These are phyloP conservation scores for Pichia californica DNA, from an alignment of 805 yeast species.

Conservation along the genomic window DNA sequence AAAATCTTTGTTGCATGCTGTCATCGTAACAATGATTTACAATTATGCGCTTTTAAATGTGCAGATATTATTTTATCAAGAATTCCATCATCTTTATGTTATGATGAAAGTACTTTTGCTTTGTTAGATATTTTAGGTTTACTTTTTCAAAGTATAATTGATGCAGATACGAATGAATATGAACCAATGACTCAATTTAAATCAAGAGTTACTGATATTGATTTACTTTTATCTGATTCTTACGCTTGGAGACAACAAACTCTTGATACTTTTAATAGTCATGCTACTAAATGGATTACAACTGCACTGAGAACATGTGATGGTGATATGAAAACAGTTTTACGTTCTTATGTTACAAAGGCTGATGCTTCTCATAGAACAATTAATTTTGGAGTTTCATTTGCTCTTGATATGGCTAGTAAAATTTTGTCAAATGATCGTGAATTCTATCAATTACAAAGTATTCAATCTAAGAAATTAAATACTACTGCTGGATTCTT, in stretches of 20 bases:
- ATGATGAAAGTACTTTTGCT: slow-evolving; percentile 64
- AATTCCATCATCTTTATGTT: slow-evolving; percentile 76
- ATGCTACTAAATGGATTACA: slow-evolving; percentile 64
- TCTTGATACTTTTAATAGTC: slow-evolving; percentile 48
- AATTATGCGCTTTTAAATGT: slow-evolving; percentile 72
- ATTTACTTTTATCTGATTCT: slow-evolving; percentile 63
- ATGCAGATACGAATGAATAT: slow-evolving; percentile 77
- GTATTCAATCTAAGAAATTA: slow-evolving; percentile 30
- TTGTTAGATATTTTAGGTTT: slow-evolving; percentile 74
- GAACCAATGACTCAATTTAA: slow-evolving; percentile 71
- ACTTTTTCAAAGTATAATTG: slow-evolving; percentile 72
- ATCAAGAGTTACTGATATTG: slow-evolving; percentile 38
- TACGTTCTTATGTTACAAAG: slow-evolving; percentile 66
- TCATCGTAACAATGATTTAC: slow-evolving; percentile 68
- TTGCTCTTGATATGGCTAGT: slow-evolving; percentile 88
- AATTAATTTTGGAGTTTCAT: slow-evolving; percentile 75
- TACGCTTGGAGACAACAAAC: slow-evolving; percentile 69
- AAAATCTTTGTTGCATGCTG: slow-evolving; percentile 65
- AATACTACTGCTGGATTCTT: slow-evolving; percentile 65
- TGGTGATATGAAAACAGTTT: slow-evolving; percentile 69
- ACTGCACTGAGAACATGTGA: slow-evolving; percentile 51
- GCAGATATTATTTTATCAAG: slow-evolving; percentile 59
- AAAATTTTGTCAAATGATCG: slow-evolving; percentile 58
- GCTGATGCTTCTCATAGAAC: slow-evolving; percentile 20
- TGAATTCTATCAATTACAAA: slow-evolving; percentile 47